These are phyloP conservation scores for Westerdykella aurantiaca DNA, from an alignment of 2,329 filamentous ascomycete genomes.

Conservation along the genomic window DNA sequence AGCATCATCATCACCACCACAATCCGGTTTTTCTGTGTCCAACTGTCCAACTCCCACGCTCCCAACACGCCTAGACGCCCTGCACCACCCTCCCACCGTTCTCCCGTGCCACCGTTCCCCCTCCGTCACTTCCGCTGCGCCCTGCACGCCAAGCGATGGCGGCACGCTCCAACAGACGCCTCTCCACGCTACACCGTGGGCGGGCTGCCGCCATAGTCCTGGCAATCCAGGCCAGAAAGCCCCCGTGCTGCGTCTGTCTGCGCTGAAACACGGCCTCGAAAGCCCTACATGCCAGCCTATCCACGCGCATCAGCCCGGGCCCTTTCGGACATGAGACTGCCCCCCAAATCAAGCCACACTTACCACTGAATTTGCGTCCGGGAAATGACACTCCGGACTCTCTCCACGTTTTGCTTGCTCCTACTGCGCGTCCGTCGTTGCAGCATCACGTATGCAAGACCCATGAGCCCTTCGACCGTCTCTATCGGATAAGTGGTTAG, in stretches of 20 bases:
- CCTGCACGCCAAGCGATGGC: constrained; percentile 17
- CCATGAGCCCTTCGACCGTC: constrained; percentile 60
- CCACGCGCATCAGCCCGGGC: constrained; percentile 13
- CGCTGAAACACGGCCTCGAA: constrained; percentile 62
- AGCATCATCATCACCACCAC: no score
- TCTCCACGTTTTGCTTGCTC: constrained; percentile 45
- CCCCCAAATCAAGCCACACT: constrained; percentile 34
- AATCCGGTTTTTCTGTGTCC: no score
- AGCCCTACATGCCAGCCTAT: constrained; percentile 62
- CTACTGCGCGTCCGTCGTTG: constrained; percentile 46
- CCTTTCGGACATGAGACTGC: constrained; percentile 15
- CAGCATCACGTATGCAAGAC: constrained; percentile 59
- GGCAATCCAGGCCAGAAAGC: constrained; percentile 63
- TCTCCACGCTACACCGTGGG: constrained; percentile 24
- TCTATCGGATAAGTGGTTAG: constrained; percentile 36
- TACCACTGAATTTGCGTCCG: constrained; percentile 59
- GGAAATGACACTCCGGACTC: constrained; percentile 46
- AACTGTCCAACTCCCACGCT: no score
- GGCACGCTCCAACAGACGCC: constrained; percentile 22
- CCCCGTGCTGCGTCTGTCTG: constrained; percentile 65
- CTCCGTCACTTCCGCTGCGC: constrained; percentile 1
- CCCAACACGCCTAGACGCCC: no score
- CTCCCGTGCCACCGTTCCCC: neutral
- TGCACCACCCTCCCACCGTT: no score
- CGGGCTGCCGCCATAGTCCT: constrained; percentile 25